Conservation (phyloP, 768 basidiomycete genomes). For the Tricholoma bakamatsutake region DNA sequence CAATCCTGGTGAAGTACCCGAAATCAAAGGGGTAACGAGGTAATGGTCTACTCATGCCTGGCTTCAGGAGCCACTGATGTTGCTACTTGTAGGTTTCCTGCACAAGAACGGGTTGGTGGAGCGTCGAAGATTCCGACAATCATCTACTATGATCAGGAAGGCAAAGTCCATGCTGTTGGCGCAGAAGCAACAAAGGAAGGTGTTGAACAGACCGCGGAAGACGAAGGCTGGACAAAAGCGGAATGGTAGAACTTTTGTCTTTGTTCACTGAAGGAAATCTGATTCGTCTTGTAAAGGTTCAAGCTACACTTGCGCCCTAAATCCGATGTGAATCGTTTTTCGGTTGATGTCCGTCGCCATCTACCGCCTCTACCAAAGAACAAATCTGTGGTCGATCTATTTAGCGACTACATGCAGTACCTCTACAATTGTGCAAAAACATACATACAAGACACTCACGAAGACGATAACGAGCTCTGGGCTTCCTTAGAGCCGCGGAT, state of each 20-base stretch:
- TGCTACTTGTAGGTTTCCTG: constrained; percentile 15
- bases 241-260: constrained; percentile 32
- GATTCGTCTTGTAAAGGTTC: constrained; percentile 18
- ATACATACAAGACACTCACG: constrained; percentile 42
- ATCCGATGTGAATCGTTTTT: not conserved
- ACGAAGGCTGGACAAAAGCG: constrained; percentile 39
- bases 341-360: constrained; percentile 12
- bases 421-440: constrained; percentile 34
- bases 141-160: constrained; percentile 39
- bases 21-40: constrained; percentile 36
- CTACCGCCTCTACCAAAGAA: constrained; percentile 36
- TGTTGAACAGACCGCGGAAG: constrained; percentile 32
- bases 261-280: not conserved
- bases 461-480: constrained; percentile 36
- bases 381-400: constrained; percentile 36
- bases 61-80: not conserved
- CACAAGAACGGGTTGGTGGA: constrained; percentile 36
- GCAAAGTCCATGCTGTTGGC: constrained; percentile 36
- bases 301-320: constrained; percentile 11
- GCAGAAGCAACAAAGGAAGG: constrained; percentile 38
- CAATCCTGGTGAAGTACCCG: constrained; percentile 26
- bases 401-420: constrained; percentile 46
- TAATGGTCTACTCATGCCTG: constrained; percentile 3
- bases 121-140: constrained; percentile 41
- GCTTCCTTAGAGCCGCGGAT: constrained; percentile 30